Conservation (phyloP, 2,329 filamentous ascomycete genomes). For the Apiospora koreana region DNA sequence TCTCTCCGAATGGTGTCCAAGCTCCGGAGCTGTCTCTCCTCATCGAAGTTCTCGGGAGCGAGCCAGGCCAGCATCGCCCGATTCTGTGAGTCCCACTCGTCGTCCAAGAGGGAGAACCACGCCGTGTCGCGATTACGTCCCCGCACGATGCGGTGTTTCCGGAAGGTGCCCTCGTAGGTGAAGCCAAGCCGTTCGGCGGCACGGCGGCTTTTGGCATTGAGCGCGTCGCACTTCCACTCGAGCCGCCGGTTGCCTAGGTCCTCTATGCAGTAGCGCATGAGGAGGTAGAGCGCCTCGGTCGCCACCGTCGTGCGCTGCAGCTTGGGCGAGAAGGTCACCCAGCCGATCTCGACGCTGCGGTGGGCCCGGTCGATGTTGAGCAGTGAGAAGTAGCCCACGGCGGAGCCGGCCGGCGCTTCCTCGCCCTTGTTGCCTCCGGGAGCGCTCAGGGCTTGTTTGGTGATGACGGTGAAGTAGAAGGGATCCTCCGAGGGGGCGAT, state of each 20-base stretch:
- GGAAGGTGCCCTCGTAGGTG: slow-evolving; percentile 58
- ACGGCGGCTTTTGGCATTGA: slow-evolving; percentile 54
- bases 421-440: slow-evolving; percentile 8
- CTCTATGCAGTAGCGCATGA: slow-evolving; percentile 56
- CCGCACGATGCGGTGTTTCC: slow-evolving; percentile 62
- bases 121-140: slow-evolving; percentile 59
- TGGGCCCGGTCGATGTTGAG: slow-evolving; percentile 50
- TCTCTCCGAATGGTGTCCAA: slow-evolving; percentile 38
- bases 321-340: slow-evolving; percentile 49
- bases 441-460: slow-evolving; percentile 16
- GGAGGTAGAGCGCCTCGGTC: slow-evolving; percentile 59
- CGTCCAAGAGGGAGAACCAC: slow-evolving; percentile 60
- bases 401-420: slow-evolving; percentile 13
- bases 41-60: slow-evolving; percentile 52
- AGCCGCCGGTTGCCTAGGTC: slow-evolving; percentile 55
- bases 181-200: slow-evolving; percentile 62
- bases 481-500: slow-evolving; percentile 22
- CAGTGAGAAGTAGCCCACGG: slow-evolving; percentile 28
- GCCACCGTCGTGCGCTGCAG: slow-evolving; percentile 56
- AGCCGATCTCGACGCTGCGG: slow-evolving; percentile 58
- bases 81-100: slow-evolving; percentile 56
- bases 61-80: slow-evolving; percentile 56
- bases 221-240: slow-evolving; percentile 65
- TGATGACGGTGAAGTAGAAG: slow-evolving; percentile 28
- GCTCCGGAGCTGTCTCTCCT: slow-evolving; percentile 48